Conservation (phyloP, 2,329 filamentous ascomycete genomes). For the Phialocephala subalpina region DNA sequence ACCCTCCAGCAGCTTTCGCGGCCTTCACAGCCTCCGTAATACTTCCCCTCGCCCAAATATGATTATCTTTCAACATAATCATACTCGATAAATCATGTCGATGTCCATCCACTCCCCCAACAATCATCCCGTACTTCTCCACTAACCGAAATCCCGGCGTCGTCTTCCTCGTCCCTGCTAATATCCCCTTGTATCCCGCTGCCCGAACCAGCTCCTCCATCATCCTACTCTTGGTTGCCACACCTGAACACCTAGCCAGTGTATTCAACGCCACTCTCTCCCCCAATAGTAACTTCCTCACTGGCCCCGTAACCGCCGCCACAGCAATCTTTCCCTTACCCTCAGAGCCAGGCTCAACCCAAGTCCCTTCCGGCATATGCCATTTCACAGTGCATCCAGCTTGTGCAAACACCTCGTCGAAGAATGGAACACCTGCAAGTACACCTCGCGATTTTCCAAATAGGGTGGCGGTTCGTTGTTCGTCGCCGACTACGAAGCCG, state of each 20-base stretch:
- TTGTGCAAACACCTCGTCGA: slow-evolving; percentile 91
- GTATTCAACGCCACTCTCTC: slow-evolving; percentile 94
- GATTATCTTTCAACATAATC: slow-evolving; percentile 99
- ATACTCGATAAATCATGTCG: slow-evolving; percentile 90
- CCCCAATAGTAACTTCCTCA: slow-evolving; percentile 79
- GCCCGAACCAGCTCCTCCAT: slow-evolving; percentile 64
- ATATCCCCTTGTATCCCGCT: slow-evolving; percentile 79
- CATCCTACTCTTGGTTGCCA: slow-evolving; percentile 74
- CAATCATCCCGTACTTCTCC: slow-evolving; percentile 97
- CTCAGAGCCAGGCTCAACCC: slow-evolving; percentile 70
- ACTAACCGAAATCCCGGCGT: slow-evolving; percentile 95
- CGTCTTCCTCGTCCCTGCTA: slow-evolving; percentile 97
- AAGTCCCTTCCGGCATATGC: slow-evolving; percentile 79
- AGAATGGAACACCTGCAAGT: slow-evolving; percentile 91
- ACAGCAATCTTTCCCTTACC: slow-evolving; percentile 61
- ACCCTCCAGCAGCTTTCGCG: slow-evolving; percentile 85
- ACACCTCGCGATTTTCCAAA: slow-evolving; percentile 79
- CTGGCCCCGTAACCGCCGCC: slow-evolving; percentile 87
- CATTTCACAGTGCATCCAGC: slow-evolving; percentile 92
- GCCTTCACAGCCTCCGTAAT: slow-evolving; percentile 87
- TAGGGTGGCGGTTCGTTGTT: slow-evolving; percentile 67
- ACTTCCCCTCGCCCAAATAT: slow-evolving; percentile 89
- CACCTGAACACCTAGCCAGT: slow-evolving; percentile 87
- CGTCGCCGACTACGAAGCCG: slow-evolving; percentile 91
- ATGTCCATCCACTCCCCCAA: slow-evolving; percentile 91